A percentile compares a stretch with the other conserved stretches of the same genome.
These are phyloP conservation scores for Penicillium macrosclerotiorum DNA, from an alignment of 495 filamentous ascomycete genomes.

Conservation along the genomic window DNA sequence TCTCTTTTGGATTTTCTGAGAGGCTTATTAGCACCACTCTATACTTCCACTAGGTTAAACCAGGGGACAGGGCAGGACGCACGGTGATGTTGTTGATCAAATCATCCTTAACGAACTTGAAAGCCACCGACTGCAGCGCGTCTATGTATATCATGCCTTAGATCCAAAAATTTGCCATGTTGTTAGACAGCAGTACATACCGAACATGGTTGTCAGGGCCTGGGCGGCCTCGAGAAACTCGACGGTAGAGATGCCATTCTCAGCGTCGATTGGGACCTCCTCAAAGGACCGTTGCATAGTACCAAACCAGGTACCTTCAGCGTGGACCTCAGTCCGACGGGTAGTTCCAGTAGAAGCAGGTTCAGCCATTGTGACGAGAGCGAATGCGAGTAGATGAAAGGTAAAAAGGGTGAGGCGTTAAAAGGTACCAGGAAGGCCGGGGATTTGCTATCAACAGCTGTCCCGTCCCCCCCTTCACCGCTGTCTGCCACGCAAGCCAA, in stretches of 20 bases:
- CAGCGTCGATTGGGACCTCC: slow-evolving; percentile 70
- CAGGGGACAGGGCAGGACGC: too few relatives aligned
- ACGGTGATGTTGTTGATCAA: slow-evolving; percentile 92
- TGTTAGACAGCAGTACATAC: slow-evolving; percentile 44
- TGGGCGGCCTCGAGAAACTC: slow-evolving; percentile 93
- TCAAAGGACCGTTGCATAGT: slow-evolving; percentile 78
- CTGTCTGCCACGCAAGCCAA: slow-evolving; percentile 21
- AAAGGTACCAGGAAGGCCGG: neutral
- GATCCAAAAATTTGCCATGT: slow-evolving; percentile 1
- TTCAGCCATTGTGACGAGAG: slow-evolving; percentile 23
- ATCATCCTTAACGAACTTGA: slow-evolving; percentile 85
- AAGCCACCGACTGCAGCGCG: slow-evolving; percentile 75
- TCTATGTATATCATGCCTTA: slow-evolving; percentile 49
- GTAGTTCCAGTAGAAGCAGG: too few relatives aligned
- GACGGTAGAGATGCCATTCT: slow-evolving; percentile 71
- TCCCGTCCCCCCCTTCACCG: slow-evolving; percentile 20
- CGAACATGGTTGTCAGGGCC: slow-evolving; percentile 80
- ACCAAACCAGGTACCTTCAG: slow-evolving; percentile 78
- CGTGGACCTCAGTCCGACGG: slow-evolving; percentile 40
- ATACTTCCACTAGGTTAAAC: too few relatives aligned
- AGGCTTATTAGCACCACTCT: slow-evolving; percentile 17
- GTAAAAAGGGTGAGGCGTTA: slow-evolving; percentile 5
- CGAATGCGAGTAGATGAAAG: slow-evolving; percentile 10
- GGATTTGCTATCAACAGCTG: slow-evolving; percentile 12
- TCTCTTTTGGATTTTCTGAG: slow-evolving; percentile 86